These are phyloP conservation scores for Nakazawaea laoshanensis DNA, from an alignment of 805 yeast species.

Conservation along the genomic window DNA sequence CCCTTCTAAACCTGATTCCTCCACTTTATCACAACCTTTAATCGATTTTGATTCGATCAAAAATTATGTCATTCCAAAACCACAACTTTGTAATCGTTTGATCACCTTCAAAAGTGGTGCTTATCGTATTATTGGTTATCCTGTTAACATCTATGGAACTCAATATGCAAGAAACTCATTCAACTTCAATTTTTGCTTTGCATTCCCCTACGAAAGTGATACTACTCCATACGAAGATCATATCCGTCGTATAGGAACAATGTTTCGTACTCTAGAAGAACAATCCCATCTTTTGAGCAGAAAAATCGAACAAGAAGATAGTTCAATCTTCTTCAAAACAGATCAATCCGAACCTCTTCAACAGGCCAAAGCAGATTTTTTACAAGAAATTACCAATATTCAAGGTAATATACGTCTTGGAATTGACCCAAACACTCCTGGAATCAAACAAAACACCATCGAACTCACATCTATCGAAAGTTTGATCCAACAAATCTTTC, in stretches of 20 bases:
- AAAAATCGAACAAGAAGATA: slow-evolving; percentile 31
- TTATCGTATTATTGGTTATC: slow-evolving; percentile 76
- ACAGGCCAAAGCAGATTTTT: slow-evolving; percentile 18
- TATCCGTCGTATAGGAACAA: slow-evolving; percentile 72
- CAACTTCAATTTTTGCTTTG: slow-evolving; percentile 88
- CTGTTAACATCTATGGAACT: slow-evolving; percentile 69
- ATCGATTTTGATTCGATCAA: slow-evolving; percentile 81
- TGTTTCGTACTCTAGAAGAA: slow-evolving; percentile 87
- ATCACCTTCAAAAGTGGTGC: slow-evolving; percentile 65
- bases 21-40: slow-evolving; percentile 30
- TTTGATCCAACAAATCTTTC: slow-evolving; percentile 81
- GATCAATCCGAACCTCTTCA: slow-evolving; percentile 1
- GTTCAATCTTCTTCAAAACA: slow-evolving; percentile 31
- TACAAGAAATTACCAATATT: slow-evolving; percentile 20
- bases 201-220: slow-evolving; percentile 75
- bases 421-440: slow-evolving; percentile 14
- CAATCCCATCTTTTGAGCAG: slow-evolving; percentile 70
- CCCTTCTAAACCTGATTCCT: slow-evolving; percentile 21
- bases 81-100: slow-evolving; percentile 77
- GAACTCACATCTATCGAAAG: slow-evolving; percentile 52
- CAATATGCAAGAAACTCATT: slow-evolving; percentile 86
- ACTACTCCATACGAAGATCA: slow-evolving; percentile 83
- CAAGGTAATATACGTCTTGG: background rate
- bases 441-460: slow-evolving; percentile 13
- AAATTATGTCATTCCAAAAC: slow-evolving; percentile 90